These are phyloP conservation scores for Penicillium sp. DNA, from an alignment of 2,329 filamentous ascomycete genomes.

Conservation along the genomic window DNA sequence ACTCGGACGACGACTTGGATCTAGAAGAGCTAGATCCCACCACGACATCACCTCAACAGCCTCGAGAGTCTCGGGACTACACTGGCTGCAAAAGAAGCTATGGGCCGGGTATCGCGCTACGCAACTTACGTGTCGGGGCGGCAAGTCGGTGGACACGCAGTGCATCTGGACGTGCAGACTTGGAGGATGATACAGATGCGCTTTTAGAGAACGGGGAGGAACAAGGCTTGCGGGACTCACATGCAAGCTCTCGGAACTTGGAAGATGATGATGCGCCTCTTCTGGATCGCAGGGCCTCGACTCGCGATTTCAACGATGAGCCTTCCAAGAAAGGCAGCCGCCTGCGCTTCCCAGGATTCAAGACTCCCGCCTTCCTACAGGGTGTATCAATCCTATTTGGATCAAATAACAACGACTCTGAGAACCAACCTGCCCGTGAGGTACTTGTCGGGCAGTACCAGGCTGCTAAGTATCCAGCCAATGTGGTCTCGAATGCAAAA, in stretches of 20 bases:
- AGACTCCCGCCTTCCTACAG: slow-evolving; percentile 44
- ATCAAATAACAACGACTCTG: slow-evolving; percentile 45
- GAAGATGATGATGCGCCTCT: slow-evolving; percentile 75
- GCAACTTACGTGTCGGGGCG: slow-evolving; percentile 53
- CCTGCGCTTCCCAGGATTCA: slow-evolving; percentile 67
- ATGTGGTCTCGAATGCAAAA: slow-evolving; percentile 94
- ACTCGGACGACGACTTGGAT: slow-evolving; percentile 48
- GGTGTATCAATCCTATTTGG: slow-evolving; percentile 24
- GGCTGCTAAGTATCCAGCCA: slow-evolving; percentile 75
- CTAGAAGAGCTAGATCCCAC: slow-evolving; percentile 49
- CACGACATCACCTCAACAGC: slow-evolving; percentile 24
- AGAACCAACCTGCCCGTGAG: slow-evolving; percentile 61
- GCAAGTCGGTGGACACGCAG: slow-evolving; percentile 44
- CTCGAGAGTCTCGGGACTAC: slow-evolving; percentile 32
- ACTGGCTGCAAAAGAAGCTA: slow-evolving; percentile 28
- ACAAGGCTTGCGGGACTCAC: slow-evolving; percentile 57
- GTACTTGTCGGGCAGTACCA: slow-evolving; percentile 75
- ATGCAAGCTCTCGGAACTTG: slow-evolving; percentile 54
- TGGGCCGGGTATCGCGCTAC: slow-evolving; percentile 45
- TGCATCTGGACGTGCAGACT: slow-evolving; percentile 34
- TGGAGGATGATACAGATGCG: slow-evolving; percentile 65
- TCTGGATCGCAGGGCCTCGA: slow-evolving; percentile 49
- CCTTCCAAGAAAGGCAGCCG: slow-evolving; percentile 53
- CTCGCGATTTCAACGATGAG: slow-evolving; percentile 35
- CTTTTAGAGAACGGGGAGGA: slow-evolving; percentile 65